These are phyloP conservation scores for Raphanus sativus DNA, from an alignment of 345 rosid species.

Conservation along the genomic window DNA sequence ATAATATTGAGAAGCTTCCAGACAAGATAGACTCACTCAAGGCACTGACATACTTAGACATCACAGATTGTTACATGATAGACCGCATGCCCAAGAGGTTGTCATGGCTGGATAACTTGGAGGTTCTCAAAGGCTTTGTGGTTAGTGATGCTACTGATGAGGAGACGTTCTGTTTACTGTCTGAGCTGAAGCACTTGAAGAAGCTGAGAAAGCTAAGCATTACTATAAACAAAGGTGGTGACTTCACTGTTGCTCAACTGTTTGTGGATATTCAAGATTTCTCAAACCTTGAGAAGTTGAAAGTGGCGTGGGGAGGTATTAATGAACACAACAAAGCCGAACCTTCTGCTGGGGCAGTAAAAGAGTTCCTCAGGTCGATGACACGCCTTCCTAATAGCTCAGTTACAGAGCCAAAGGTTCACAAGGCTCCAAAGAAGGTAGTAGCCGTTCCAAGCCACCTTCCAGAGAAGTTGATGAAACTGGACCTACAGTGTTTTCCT, in stretches of 20 bases:
- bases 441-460: background rate
- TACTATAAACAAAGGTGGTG: constrained; percentile 11
- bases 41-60: constrained; percentile 47
- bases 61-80: constrained; percentile 53
- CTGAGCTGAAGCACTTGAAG: constrained; percentile 11
- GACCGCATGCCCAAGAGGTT: constrained; percentile 51
- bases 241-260: background rate
- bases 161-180: constrained; percentile 19
- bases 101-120: constrained; percentile 38
- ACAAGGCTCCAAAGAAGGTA: background rate
- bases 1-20: constrained; percentile 53
- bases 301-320: constrained; percentile 48
- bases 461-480: constrained; percentile 30
- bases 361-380: background rate
- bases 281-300: constrained; percentile 23
- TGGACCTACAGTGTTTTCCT: constrained; percentile 47
- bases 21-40: constrained; percentile 41
- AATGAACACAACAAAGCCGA: background rate
- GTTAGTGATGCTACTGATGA: constrained; percentile 36
- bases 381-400: background rate
- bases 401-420: background rate
- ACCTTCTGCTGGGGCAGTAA: background rate
- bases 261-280: background rate
- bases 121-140: constrained; percentile 66
- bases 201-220: constrained; percentile 48